Conservation (phyloP, 306 rosid genomes). For the Inga oerstediana region DNA sequence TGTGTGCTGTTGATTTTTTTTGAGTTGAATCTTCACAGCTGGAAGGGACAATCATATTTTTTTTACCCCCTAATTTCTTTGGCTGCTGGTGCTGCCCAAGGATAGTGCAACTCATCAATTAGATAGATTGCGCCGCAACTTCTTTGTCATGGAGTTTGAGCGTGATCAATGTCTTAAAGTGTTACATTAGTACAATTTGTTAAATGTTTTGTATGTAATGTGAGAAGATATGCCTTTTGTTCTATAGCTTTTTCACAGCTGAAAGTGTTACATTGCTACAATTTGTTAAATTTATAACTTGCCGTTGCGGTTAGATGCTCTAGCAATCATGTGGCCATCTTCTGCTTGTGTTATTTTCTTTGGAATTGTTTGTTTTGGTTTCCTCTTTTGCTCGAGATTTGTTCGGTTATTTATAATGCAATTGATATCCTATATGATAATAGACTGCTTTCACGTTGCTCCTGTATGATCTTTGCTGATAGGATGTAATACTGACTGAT, state of each 20-base stretch:
- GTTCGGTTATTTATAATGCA: not conserved
- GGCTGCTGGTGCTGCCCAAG: conserved; percentile 15
- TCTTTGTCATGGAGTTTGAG: conserved; percentile 9
- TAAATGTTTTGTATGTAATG: conserved; percentile 27
- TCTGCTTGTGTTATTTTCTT: not conserved
- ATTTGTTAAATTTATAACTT: not conserved
- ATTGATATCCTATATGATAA: not conserved
- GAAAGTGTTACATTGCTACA: not conserved
- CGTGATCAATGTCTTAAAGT: not conserved
- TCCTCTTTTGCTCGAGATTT: not conserved
- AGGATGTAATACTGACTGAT: no score
- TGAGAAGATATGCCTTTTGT: not conserved
- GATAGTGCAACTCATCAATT: not conserved
- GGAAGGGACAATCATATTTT: conserved; percentile 28
- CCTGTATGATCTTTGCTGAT: no score
- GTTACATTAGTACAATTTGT: not conserved
- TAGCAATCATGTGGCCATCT: not conserved
- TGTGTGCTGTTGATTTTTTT: no score
- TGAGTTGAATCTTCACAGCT: conserved; percentile 31
- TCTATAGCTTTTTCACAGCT: not conserved
- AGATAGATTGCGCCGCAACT: not conserved
- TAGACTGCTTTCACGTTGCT: not conserved
- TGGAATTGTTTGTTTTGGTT: not conserved
- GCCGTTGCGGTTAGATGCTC: not conserved
- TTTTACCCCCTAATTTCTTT: not conserved